Conservation (phyloP, 2,329 filamentous ascomycete genomes). For the Mariannaea sp. region DNA sequence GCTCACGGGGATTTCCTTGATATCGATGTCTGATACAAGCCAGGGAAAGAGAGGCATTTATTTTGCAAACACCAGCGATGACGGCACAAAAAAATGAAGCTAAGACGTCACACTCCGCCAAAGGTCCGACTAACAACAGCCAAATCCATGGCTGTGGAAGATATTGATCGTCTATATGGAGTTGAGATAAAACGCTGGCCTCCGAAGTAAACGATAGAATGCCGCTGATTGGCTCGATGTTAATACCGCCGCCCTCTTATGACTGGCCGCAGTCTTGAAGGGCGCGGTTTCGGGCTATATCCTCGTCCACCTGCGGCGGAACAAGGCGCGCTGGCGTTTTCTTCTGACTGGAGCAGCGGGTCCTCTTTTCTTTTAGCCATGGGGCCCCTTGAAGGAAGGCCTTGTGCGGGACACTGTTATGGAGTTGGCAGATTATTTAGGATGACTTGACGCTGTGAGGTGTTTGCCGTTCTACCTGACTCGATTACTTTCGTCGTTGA, state of each 20-base stretch:
- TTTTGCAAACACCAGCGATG: constrained; percentile 1
- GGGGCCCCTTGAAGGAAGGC: constrained; percentile 7
- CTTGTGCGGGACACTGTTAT: constrained; percentile 15
- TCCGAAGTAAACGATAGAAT: constrained; percentile 39
- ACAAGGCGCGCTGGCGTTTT: constrained; percentile 3
- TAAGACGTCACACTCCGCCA: constrained; percentile 21
- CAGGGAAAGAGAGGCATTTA: constrained; percentile 17
- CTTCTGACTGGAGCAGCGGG: constrained; percentile 9
- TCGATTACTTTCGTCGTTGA: constrained; percentile 18
- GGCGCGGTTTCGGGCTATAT: too few species aligned
- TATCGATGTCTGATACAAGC: neutral
- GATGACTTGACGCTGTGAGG: constrained; percentile 22
- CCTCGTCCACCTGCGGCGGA: constrained; percentile 14
- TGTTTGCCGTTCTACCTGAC: too few species aligned
- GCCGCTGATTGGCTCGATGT: constrained; percentile 29
- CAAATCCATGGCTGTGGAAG: neutral
- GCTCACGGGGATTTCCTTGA: too few species aligned
- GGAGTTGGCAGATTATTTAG: constrained; percentile 12
- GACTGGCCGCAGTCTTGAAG: constrained; percentile 9
- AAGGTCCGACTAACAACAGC: constrained; percentile 22
- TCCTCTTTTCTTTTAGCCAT: neutral
- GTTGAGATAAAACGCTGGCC: constrained; percentile 8
- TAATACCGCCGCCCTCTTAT: constrained; percentile 4
- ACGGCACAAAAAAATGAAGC: constrained; percentile 2
- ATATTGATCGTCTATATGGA: neutral